Base-by-base conservation (phyloP, 192 early-diverging fungal genomes). In the Neocallimastix lanati region DNA sequence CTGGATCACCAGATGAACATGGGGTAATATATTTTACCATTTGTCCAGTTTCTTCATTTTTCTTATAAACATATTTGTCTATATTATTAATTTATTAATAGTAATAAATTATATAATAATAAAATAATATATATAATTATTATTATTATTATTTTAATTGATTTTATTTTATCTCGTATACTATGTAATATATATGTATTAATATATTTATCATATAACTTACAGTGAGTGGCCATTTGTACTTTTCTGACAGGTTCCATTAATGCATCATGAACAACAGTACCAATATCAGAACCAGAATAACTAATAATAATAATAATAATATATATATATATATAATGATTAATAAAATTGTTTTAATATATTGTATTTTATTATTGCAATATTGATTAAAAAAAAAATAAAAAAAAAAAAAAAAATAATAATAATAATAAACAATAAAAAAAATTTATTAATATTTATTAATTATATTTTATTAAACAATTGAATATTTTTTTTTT, bases 221-320 rank as follows among this genome's bases (percentile, higher is more conserved):
- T 94, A 84, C 97, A 98, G 83, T 97, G 95, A 35, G 94, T 97
- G 29, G 96, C 94, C 79, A 88, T 84, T 84, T 97, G 97, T 7
- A 99, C 96, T 83, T 97, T 98, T 30, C 96, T 90, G 40, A 99
- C 92, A 13, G 96, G 97, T 87, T 96, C 93, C 95, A 98, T 98
- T 82, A 99, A 85, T 13, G 97, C 97, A 85, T 99, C 97, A 7
- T 95, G 88, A 15, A 98, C 97, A 27, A 96, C 90, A 35, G 96
- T 92, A 12, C 94, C 92, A 79, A 99, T 95, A 91, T 99, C 96
- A 12, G 96, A 98, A 25, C 97, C 96, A 82, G 96, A 97, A 84
- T 93, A 94, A 30, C 92, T 92, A 77, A 3, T 29, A 5, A 28
- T 28, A 28, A 13, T 9, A 28, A n/a, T 9, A n/a, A n/a, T 67